phyloP scores from a whole-genome alignment of 164 flowering plant genomes.

The Umbilicus rupestris region DNA sequence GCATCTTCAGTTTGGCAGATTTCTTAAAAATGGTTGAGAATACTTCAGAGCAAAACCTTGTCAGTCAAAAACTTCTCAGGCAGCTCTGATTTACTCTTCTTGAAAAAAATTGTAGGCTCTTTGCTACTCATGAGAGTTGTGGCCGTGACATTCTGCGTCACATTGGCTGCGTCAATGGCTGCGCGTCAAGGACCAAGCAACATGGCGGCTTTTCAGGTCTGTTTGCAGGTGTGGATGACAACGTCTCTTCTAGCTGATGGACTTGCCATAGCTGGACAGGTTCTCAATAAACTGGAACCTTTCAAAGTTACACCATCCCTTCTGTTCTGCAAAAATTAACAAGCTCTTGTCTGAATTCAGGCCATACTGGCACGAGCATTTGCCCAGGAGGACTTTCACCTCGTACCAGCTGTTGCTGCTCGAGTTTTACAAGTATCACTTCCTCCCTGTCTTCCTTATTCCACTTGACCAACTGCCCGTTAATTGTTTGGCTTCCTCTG shows the following conservation, averaged over 20 bases:
- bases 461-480: not conserved
- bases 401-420: slow-evolving; percentile 49
- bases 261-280: slow-evolving; percentile 84
- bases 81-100: not conserved
- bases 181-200: slow-evolving; percentile 27
- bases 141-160: slow-evolving; percentile 42
- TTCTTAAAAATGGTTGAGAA: slow-evolving; percentile 20
- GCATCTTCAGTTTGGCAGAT: slow-evolving; percentile 19
- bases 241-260: slow-evolving; percentile 68
- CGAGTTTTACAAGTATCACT: slow-evolving; percentile 70
- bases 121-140: slow-evolving; percentile 31
- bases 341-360: slow-evolving; percentile 20
- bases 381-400: slow-evolving; percentile 59
- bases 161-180: slow-evolving; percentile 37
- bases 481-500: not conserved
- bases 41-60: not conserved
- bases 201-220: slow-evolving; percentile 46
- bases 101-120: slow-evolving; percentile 19
- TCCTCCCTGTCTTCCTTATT: not conserved
- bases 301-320: not conserved
- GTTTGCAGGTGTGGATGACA: slow-evolving; percentile 45
- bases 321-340: not conserved
- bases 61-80: not conserved
- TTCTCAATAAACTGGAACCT: slow-evolving; percentile 12
- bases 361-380: slow-evolving; percentile 87